These are phyloP conservation scores for Diplodia corticola DNA, from an alignment of 2,329 filamentous ascomycete genomes.

Conservation along the genomic window DNA sequence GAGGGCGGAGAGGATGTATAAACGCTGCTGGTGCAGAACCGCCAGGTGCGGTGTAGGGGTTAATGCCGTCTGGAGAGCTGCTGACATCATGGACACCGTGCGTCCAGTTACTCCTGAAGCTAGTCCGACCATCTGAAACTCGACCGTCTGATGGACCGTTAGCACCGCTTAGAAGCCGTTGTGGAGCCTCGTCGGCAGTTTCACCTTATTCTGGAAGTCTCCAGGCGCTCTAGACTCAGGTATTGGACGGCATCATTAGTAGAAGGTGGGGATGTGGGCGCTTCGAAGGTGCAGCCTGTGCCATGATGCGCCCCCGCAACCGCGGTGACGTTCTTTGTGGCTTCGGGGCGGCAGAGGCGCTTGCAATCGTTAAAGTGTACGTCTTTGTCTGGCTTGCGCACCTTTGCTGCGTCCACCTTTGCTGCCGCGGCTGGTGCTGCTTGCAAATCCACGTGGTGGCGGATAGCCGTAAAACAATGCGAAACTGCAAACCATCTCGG, in stretches of 20 bases:
- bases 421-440: not conserved
- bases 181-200: slow-evolving; percentile 13
- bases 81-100: slow-evolving; percentile 21
- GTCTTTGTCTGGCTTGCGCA: not conserved
- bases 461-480: not conserved
- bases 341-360: not conserved
- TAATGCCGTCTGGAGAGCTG: slow-evolving; percentile 12
- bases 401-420: not conserved
- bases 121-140: slow-evolving; percentile 18
- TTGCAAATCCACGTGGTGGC: not conserved
- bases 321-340: not conserved
- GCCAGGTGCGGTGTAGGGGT: slow-evolving; percentile 16
- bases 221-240: slow-evolving; percentile 3
- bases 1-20: slow-evolving; percentile 20
- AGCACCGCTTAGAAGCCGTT: slow-evolving; percentile 1
- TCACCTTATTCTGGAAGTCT: slow-evolving; percentile 15
- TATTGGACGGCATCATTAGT: not conserved
- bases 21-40: slow-evolving; percentile 20
- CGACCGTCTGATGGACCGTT: slow-evolving; percentile 7
- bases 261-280: slow-evolving; percentile 1
- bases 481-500: slow-evolving; percentile 10
- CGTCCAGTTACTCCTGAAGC: slow-evolving; percentile 8
- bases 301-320: not conserved
- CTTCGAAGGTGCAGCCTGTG: not conserved
- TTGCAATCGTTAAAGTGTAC: not conserved